Percentiles rank a stretch among this genome's conserved stretches.
Evolutionary conservation across 768 basidiomycete genomes (phyloP).

Genomic region (Vararia minispora): DNA sequence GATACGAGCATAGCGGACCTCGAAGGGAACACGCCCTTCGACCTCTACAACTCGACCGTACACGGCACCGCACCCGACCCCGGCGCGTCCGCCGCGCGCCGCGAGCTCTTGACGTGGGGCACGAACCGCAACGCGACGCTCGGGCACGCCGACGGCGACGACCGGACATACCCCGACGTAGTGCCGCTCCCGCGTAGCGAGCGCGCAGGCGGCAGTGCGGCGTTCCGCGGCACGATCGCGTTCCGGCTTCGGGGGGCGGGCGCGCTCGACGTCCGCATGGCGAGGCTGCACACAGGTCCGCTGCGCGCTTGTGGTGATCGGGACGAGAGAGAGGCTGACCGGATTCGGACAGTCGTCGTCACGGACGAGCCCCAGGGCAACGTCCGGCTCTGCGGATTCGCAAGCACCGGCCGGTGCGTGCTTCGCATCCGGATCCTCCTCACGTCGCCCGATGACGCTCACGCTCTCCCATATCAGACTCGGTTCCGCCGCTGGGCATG

Average conservation of each 20-base stretch:
- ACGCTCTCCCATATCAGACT: conserved; percentile 32
- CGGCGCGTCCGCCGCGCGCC: conserved; percentile 19
- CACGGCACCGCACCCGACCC: too few relatives aligned
- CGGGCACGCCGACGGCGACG: conserved; percentile 73
- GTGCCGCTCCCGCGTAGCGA: conserved; percentile 33
- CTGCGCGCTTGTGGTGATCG: background rate
- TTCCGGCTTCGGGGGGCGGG: conserved; percentile 51
- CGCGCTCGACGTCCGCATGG: conserved; percentile 66
- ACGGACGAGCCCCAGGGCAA: conserved; percentile 69
- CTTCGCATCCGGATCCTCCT: background rate
- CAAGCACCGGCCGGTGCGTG: conserved; percentile 72
- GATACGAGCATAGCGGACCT: conserved; percentile 66
- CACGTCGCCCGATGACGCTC: conserved; percentile 2
- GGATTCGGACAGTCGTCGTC: conserved; percentile 33
- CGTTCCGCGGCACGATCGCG: conserved; percentile 19
- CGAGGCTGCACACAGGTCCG: conserved; percentile 78
- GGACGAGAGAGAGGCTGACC: background rate
- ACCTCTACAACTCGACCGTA: conserved; percentile 60
- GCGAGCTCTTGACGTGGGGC: conserved; percentile 84
- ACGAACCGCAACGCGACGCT: conserved; percentile 75
- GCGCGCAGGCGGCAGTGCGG: conserved; percentile 8
- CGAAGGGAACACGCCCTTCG: conserved; percentile 87
- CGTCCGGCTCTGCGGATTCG: conserved; percentile 81
- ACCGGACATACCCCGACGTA: conserved; percentile 70
- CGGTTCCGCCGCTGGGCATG: conserved; percentile 45